These are phyloP conservation scores for Coemansia sp. DNA, from an alignment of 192 early-diverging fungal genomes.

Conservation along the genomic window DNA sequence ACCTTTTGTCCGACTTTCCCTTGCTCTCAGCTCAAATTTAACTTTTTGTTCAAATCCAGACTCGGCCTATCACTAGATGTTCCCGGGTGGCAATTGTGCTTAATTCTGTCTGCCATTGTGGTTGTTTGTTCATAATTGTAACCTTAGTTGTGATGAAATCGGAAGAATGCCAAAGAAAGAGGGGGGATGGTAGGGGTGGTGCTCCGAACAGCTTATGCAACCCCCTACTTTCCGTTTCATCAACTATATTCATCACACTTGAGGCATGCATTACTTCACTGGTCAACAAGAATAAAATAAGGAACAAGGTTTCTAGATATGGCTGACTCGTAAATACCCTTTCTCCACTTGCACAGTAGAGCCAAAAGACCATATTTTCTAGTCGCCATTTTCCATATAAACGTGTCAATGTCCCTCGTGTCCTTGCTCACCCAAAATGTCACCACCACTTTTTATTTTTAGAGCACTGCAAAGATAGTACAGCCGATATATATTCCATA, in stretches of 20 bases:
- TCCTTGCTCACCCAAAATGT: not conserved
- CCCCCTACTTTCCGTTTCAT: not conserved
- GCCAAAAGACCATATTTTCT: not conserved
- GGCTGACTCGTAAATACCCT: conserved; percentile 1
- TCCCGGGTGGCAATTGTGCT: too few species aligned
- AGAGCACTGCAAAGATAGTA: not conserved
- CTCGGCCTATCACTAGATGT: not conserved
- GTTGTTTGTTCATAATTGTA: not conserved
- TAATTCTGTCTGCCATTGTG: too few species aligned
- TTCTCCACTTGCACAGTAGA: not conserved
- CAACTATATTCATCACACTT: not conserved
- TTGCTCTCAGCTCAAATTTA: too few species aligned
- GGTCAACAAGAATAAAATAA: not conserved
- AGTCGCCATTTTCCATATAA: conserved; percentile 4
- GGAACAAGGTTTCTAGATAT: not conserved
- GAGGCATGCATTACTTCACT: not conserved
- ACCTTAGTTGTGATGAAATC: not conserved
- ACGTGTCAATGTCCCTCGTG: not conserved
- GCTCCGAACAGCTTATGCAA: not conserved
- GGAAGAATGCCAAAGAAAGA: not conserved
- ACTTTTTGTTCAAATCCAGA: not conserved
- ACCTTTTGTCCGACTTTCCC: too few species aligned
- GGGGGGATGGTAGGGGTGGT: not conserved
- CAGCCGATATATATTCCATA: not conserved
- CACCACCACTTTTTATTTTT: not conserved